Base-by-base conservation (phyloP, 768 basidiomycete genomes). In the Pseudohyphozyma bogoriensis region DNA sequence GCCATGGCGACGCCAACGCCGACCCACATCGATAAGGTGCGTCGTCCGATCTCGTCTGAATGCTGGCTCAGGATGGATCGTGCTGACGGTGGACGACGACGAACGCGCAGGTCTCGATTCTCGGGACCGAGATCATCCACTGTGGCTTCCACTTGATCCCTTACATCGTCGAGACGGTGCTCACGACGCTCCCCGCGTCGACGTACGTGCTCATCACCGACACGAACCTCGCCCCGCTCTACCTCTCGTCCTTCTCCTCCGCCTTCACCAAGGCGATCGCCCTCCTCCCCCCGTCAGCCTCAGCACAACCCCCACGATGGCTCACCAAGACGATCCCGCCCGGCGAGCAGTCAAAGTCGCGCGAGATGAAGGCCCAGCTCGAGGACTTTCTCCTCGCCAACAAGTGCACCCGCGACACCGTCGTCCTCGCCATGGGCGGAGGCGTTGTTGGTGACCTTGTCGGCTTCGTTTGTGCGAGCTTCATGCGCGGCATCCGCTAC, bases 391-490 rank as follows among this genome's bases (percentile, higher is more conserved):
- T 99, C 47, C 78, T 97, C 58, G 77, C 84, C 22, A 83, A 92
- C 69, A 82, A 82, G 73, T 95, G 91, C 72, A 95, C 92, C 3
- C 78, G 95, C 60, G 92, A 93, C 73, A 91, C 87, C 4, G 89
- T 99, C 63, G 78, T 97, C 58, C 76, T 99, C 56, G 93, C 92
- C 0, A 80, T 99, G 28, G 95, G 95, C 35, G 93, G 95, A 36
- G 95, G 95, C 32, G 95, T 99, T 57, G 88, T 99, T 60, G 95
- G 95, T 16, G 93, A 99, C 76, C 79, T 97, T 26, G 85, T 91
- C 59, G 95, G 95, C 35, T 99, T 93, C 69, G 90, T 95, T 59
- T 88, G 95, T 29, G 88, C 95, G 3, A 97, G 93, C 16, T 71
- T 70, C 77, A 99, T 99, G 95, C 86, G 95, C 55, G 95, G 95